These are phyloP conservation scores for Botrytis pseudocinerea DNA, from an alignment of 2,329 filamentous ascomycete species.

Conservation along the genomic window DNA sequence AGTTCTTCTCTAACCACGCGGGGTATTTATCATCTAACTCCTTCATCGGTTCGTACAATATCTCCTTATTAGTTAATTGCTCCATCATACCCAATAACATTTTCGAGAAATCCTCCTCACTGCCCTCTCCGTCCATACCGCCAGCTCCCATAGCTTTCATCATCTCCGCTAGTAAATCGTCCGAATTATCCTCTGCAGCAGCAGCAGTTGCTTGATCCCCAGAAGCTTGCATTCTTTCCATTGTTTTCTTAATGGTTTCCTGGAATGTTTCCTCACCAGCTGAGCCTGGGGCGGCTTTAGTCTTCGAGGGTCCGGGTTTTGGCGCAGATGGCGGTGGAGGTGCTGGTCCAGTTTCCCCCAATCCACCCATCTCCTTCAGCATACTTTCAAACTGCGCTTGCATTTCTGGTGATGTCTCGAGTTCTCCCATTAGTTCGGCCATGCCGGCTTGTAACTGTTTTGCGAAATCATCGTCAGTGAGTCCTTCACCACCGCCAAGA, in stretches of 20 bases:
- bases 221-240: constrained; percentile 93
- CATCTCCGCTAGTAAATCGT: constrained; percentile 89
- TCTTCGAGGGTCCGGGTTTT: constrained; percentile 25
- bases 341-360: constrained; percentile 43
- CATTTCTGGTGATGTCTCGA: constrained; percentile 69
- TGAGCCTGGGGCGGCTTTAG: constrained; percentile 24
- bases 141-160: constrained; percentile 81
- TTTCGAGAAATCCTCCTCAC: constrained; percentile 87
- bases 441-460: constrained; percentile 88
- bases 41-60: constrained; percentile 98
- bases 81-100: constrained; percentile 99
- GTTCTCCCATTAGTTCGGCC: constrained; percentile 75
- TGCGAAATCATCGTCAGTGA: constrained; percentile 76
- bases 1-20: constrained; percentile 80
- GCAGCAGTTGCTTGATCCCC: constrained; percentile 80
- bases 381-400: constrained; percentile 76
- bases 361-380: constrained; percentile 68
- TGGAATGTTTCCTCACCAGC: constrained; percentile 71
- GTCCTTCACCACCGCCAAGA: constrained; percentile 41
- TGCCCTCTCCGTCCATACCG: constrained; percentile 55
- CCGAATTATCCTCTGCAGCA: constrained; percentile 64
- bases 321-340: constrained; percentile 24
- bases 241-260: constrained; percentile 88
- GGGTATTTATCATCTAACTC: constrained; percentile 93
- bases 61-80: constrained; percentile 96